phyloP scores from a whole-genome alignment of 2,329 filamentous ascomycete species.

The Fusarium oxysporum region DNA sequence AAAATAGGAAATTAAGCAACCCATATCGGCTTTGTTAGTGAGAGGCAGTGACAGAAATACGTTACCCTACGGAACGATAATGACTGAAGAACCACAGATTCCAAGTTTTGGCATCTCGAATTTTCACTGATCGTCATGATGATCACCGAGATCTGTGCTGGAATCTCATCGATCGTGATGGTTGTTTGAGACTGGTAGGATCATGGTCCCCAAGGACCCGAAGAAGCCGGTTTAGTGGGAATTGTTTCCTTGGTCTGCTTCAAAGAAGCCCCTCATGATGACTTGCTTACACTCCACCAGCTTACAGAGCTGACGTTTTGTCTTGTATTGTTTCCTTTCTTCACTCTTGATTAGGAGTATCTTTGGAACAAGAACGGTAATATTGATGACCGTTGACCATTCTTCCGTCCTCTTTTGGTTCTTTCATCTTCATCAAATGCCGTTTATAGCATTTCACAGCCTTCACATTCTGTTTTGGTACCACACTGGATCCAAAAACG shows the following conservation, averaged over 20 bases:
- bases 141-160: not conserved
- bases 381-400: not conserved
- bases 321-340: not conserved
- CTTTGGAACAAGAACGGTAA: not conserved
- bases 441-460: not conserved
- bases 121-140: constrained; percentile 11
- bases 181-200: not conserved
- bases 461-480: not conserved
- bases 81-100: constrained; percentile 3
- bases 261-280: not conserved
- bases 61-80: not conserved
- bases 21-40: constrained; percentile 1
- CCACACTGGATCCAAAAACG: not conserved
- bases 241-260: not conserved
- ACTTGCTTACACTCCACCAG: not conserved
- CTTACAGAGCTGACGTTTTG: not conserved
- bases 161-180: constrained; percentile 26
- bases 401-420: not conserved
- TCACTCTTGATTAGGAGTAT: not conserved
- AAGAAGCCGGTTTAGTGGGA: not conserved
- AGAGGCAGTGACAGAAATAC: not conserved
- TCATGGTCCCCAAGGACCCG: not conserved
- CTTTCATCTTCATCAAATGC: not conserved
- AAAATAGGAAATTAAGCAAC: constrained; percentile 9
- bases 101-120: not conserved